Conservation (phyloP, 179 eudicot genomes). For the Vitellaria paradoxa region DNA sequence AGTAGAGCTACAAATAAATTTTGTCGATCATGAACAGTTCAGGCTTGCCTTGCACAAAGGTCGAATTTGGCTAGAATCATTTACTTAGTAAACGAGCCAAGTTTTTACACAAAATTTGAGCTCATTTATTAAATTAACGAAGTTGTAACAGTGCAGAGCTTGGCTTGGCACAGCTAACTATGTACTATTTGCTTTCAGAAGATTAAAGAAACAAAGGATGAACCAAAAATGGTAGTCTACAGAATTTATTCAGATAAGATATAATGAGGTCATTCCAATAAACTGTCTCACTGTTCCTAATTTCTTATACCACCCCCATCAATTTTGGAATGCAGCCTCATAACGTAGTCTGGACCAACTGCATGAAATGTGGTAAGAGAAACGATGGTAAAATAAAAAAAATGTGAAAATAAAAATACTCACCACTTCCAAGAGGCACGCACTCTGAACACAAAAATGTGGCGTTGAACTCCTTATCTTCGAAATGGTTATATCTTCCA, state of each 20-base stretch:
- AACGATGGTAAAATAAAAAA: too few species aligned
- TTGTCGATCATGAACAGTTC: too few species aligned
- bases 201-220: background rate
- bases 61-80: too few species aligned
- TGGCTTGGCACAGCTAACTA: too few species aligned
- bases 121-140: too few species aligned
- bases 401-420: constrained; percentile 5
- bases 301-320: background rate
- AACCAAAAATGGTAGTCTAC: background rate
- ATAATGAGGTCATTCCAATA: background rate
- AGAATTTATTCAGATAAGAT: background rate
- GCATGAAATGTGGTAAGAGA: too few species aligned
- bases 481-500: constrained; percentile 52
- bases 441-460: constrained; percentile 68
- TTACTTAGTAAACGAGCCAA: too few species aligned
- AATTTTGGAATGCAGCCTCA: background rate
- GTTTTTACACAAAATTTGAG: too few species aligned
- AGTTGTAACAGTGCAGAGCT: too few species aligned
- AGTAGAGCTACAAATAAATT: too few species aligned
- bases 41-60: too few species aligned
- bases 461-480: constrained; percentile 63
- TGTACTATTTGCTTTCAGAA: background rate
- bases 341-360: too few species aligned
- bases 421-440: constrained; percentile 31
- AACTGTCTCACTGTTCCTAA: background rate